Conservation (phyloP, 2,329 filamentous ascomycete species). For the Dactylellina sp. region DNA sequence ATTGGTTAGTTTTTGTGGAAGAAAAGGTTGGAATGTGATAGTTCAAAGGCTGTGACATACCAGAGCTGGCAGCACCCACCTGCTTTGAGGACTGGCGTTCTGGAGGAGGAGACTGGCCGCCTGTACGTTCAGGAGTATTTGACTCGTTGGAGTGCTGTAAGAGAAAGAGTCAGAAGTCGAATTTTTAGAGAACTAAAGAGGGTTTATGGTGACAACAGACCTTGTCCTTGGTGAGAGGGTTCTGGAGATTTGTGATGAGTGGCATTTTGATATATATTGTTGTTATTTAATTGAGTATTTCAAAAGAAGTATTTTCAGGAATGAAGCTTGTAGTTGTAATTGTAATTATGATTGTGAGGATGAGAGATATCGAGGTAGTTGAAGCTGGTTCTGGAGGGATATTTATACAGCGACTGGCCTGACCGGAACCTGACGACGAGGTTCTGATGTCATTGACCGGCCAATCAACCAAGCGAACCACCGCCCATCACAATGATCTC, state of each 20-base stretch:
- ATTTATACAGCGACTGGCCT: conserved; percentile 21
- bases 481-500: conserved; percentile 42
- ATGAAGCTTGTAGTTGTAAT: background rate
- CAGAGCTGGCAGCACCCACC: conserved; percentile 27
- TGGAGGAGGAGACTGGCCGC: conserved; percentile 36
- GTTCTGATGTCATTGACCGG: conserved; percentile 35
- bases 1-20: too few species aligned
- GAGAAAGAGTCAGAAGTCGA: background rate
- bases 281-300: conserved; percentile 11
- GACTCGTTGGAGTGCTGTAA: background rate
- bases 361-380: background rate
- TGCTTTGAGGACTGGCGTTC: conserved; percentile 47
- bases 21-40: too few species aligned
- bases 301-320: background rate
- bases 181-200: background rate
- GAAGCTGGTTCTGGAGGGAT: background rate
- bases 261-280: conserved; percentile 33
- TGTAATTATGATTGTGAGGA: background rate
- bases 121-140: background rate
- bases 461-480: conserved; percentile 12
- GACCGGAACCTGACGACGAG: background rate
- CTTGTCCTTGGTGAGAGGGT: conserved; percentile 46
- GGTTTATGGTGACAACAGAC: background rate
- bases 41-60: conserved; percentile 16
- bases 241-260: conserved; percentile 51